These are phyloP conservation scores for Rhizoclosmatium globosum DNA, from an alignment of 192 early-diverging fungal genomes.

Conservation along the genomic window DNA sequence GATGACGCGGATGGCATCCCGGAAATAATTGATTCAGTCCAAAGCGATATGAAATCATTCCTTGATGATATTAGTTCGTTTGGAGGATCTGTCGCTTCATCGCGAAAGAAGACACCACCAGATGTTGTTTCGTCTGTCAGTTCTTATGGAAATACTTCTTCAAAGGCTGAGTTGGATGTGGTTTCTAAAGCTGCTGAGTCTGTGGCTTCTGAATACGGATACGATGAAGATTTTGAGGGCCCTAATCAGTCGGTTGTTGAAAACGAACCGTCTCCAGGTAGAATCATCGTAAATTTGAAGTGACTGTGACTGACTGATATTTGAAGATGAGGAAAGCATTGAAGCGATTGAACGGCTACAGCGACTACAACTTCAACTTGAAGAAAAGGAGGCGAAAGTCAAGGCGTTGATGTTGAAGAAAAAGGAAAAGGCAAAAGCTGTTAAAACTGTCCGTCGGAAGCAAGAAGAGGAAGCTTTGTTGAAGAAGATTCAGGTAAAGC, in stretches of 20 bases:
- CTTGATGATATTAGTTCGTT: slow-evolving; percentile 31
- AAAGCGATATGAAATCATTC: slow-evolving; percentile 20
- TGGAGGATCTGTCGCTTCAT: not conserved
- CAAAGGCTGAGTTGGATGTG: not conserved
- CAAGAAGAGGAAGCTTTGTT: slow-evolving; percentile 2
- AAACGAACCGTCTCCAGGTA: not conserved
- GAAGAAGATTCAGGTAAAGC: slow-evolving; percentile 15
- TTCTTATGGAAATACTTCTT: not conserved
- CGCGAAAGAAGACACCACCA: not conserved
- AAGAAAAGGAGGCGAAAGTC: slow-evolving; percentile 5
- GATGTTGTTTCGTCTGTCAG: not conserved
- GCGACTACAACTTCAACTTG: not conserved
- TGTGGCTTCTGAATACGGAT: not conserved
- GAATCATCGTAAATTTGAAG: not conserved
- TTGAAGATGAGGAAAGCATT: slow-evolving; percentile 6
- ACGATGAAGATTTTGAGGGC: slow-evolving; percentile 12
- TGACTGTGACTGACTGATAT: not conserved
- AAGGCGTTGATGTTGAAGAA: not conserved
- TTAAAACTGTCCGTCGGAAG: not conserved
- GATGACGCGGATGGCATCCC: not conserved
- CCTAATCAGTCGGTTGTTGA: not conserved
- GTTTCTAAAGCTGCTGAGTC: not conserved
- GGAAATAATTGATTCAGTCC: slow-evolving; percentile 21
- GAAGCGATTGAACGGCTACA: slow-evolving; percentile 9
- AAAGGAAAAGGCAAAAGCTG: not conserved